These are phyloP conservation scores for Cladophialophora immunda DNA, from an alignment of 2,329 filamentous ascomycete genomes.

Conservation along the genomic window DNA sequence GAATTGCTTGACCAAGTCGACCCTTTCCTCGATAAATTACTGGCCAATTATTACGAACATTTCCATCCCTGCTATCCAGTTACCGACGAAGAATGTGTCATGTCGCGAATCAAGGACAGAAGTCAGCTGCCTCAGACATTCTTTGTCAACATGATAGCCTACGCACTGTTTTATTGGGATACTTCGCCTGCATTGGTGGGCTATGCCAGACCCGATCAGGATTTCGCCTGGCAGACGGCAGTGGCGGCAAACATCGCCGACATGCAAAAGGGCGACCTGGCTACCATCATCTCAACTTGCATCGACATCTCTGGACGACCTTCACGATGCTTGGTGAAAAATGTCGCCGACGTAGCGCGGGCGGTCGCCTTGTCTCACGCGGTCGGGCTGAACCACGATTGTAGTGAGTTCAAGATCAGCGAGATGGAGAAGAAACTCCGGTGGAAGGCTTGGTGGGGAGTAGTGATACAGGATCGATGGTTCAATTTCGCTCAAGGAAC, in stretches of 20 bases:
- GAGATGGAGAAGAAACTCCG: constrained; percentile 61
- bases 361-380: constrained; percentile 64
- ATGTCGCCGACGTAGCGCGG: constrained; percentile 63
- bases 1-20: constrained; percentile 66
- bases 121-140: constrained; percentile 63
- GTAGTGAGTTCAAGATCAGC: constrained; percentile 61
- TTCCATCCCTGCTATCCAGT: constrained; percentile 70
- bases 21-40: constrained; percentile 60
- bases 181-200: constrained; percentile 55
- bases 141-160: constrained; percentile 66
- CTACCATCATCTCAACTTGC: constrained; percentile 65
- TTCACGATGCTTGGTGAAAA: constrained; percentile 43
- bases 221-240: constrained; percentile 70
- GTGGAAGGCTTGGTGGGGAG: constrained; percentile 65
- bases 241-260: constrained; percentile 66
- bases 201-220: constrained; percentile 63
- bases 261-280: constrained; percentile 65
- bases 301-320: constrained; percentile 69
- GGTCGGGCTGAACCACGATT: constrained; percentile 64
- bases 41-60: constrained; percentile 63
- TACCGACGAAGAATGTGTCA: constrained; percentile 64
- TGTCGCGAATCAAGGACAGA: constrained; percentile 59
- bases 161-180: constrained; percentile 67
- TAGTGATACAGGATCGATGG: constrained; percentile 66
- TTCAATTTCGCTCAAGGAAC: constrained; percentile 65